Conservation (phyloP, 169 alveolate species). For the Cryptosporidium felis region DNA sequence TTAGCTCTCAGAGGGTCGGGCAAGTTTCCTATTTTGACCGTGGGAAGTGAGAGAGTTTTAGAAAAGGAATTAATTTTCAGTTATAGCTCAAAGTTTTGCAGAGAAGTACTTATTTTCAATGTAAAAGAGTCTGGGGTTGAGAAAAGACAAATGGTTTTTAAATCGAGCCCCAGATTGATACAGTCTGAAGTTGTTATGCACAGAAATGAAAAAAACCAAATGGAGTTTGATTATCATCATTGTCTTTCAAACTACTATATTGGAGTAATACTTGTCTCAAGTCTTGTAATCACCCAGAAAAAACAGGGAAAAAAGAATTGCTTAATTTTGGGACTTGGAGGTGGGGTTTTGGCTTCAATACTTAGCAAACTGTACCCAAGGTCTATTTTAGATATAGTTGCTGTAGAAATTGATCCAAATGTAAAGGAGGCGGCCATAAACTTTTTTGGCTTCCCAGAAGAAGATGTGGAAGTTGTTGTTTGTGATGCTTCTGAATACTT, state of each 20-base stretch:
- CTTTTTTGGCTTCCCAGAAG: slow-evolving; percentile 24
- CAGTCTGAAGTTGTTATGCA: slow-evolving; percentile 46
- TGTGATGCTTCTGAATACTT: slow-evolving; percentile 43
- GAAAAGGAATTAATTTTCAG: neutral
- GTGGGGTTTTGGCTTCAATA: slow-evolving; percentile 38
- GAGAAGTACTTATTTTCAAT: slow-evolving; percentile 21
- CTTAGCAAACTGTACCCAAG: neutral
- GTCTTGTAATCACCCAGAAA: neutral
- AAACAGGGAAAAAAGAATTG: neutral
- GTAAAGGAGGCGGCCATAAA: slow-evolving; percentile 21
- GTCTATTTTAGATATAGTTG: neutral
- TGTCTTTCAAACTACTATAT: slow-evolving; percentile 44
- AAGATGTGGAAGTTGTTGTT: neutral
- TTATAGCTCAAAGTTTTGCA: slow-evolving; percentile 30
- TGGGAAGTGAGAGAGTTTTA: slow-evolving; percentile 3
- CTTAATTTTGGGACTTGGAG: slow-evolving; percentile 56
- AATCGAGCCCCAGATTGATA: slow-evolving; percentile 47
- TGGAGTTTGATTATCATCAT: neutral
- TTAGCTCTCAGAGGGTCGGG: slow-evolving; percentile 37
- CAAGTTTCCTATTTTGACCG: slow-evolving; percentile 39
- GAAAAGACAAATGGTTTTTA: slow-evolving; percentile 57
- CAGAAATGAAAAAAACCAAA: neutral
- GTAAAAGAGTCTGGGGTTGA: neutral
- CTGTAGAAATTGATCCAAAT: slow-evolving; percentile 34
- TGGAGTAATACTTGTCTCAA: slow-evolving; percentile 38